These are phyloP conservation scores for Balakata baccata DNA, from an alignment of 345 rosid genomes.

Conservation along the genomic window DNA sequence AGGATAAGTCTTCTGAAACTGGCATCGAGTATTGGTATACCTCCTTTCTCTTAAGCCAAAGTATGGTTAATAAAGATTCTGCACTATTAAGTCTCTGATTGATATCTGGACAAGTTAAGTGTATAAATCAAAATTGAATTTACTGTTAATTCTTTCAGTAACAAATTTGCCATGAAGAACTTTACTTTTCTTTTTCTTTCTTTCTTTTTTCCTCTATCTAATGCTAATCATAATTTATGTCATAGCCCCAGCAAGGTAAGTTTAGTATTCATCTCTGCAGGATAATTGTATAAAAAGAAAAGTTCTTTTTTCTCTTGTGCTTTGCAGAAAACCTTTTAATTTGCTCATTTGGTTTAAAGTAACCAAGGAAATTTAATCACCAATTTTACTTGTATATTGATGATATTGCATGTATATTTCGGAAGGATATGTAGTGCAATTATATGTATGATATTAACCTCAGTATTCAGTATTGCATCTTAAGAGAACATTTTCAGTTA, in stretches of 20 bases:
- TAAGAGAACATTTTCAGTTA: background rate
- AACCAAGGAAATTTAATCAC: background rate
- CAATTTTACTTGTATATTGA: background rate
- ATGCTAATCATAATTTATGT: background rate
- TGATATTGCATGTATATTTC: background rate
- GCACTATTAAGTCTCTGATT: background rate
- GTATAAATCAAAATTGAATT: background rate
- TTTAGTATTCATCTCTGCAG: background rate
- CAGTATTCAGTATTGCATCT: background rate
- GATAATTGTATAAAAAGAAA: background rate
- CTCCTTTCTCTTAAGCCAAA: background rate
- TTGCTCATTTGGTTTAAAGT: background rate
- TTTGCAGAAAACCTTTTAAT: background rate
- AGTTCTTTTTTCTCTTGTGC: background rate
- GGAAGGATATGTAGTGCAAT: background rate
- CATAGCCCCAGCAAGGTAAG: background rate
- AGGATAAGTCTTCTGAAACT: slow-evolving; percentile 90
- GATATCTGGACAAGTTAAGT: background rate
- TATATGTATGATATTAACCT: background rate
- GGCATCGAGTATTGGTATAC: slow-evolving; percentile 90
- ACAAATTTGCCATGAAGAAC: background rate
- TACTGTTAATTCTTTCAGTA: background rate
- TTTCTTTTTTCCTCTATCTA: background rate
- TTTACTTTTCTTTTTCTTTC: background rate
- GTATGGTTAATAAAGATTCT: background rate